Base-by-base conservation (phyloP, 2,329 filamentous ascomycete genomes). In the Penicillium sp. region DNA sequence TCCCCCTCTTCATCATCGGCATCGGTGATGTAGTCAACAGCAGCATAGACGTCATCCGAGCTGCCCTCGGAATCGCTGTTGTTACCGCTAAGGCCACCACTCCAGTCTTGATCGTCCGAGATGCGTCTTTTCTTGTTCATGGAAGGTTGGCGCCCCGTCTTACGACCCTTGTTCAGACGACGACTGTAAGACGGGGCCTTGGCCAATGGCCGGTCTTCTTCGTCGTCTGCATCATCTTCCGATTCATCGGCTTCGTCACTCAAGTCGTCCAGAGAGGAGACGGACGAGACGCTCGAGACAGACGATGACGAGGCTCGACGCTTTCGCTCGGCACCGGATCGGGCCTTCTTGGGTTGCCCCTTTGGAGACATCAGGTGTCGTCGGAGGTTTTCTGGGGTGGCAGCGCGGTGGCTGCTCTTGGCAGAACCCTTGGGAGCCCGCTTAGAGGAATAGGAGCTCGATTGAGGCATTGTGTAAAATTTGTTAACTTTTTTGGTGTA, bases 1-100 rank as follows among this genome's bases (percentile, higher is more conserved):
- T 87, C 81, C 55, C 86, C 81, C 67, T 91, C 85, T 65, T 91
- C 87, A 54, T 88, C 84, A 52, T 90, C 87, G 9, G 81, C 84
- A 58, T 90, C 87, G 56, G 80, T 87, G 50, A 94, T 85, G 41
- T 89, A 81, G 63, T 91, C 86, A 49, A 94, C 84, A 29, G 77
- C 85, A 1, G 82, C 86, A 66, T 89, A 89, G 46, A 84, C 81
- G 60, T 89, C 86, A 49, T 84, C 81, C 52, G 80, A 85, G 51
- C 63, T 68, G 18, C 65, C 62, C 20, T 62, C 64, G 7, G 64
- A 65, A 26, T 67, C 66, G 39, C 59, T 61, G 18, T 53, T 60
- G 31, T 61, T 59, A 41, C 61, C 66, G 44, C 58, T 60, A 24
- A 59, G 56, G 39, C 60, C 61, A 24, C 52, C 62, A 16, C 61